Base-by-base conservation (phyloP, 225 moss, liverwort and hornwort species). In the Antitrichia curtipendula region DNA sequence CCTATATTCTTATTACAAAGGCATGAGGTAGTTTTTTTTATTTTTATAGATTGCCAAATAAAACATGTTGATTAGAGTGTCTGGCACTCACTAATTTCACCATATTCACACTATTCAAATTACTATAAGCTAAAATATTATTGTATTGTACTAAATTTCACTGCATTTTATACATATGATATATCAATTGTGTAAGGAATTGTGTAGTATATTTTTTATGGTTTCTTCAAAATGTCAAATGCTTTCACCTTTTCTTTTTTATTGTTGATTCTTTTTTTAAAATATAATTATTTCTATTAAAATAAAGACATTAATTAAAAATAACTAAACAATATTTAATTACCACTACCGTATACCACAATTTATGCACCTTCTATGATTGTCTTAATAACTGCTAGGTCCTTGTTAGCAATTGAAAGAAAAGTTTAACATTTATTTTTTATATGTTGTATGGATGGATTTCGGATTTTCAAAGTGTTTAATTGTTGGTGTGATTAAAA, bases 391-490 rank as follows among this genome's bases (percentile, higher is more conserved):
- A 38, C 23, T 13, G 2, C 38, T 69, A 9, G 6, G 3, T 29
- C 16, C 17, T 72, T 72, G 17, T 72, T 16, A 28, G 10, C 1
- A 4, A 17, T 29, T 45, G 10, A 45, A 40, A 72, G 16, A 16
- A 25, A 70, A 25, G 8, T 40, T 13, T 21, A n/a, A 12, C 2
- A 68, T 68, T 68, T 66, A 0, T 36, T 21, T 38, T 22, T 66
- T n/a, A n/a, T n/a, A n/a, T 22, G 2, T 7, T 4, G 0, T 66
- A 4, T 0, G 7, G 21, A 38, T 22, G 12, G 2, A 66, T 66
- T n/a, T 7, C 38, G 7, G 2, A n/a, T n/a, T 66, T 38, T 22
- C 2, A 10, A 66, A 66, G n/a, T 66, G 3, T 66, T 66, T 36
- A 10, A 36, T 20, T 65, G 3, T 66, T n/a, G 12, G 3, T 2